A percentile compares a stretch with the other conserved stretches of the same genome.
Evolutionary conservation across 768 basidiomycete genomes (phyloP).

Genomic region (Amanita molliuscula): DNA sequence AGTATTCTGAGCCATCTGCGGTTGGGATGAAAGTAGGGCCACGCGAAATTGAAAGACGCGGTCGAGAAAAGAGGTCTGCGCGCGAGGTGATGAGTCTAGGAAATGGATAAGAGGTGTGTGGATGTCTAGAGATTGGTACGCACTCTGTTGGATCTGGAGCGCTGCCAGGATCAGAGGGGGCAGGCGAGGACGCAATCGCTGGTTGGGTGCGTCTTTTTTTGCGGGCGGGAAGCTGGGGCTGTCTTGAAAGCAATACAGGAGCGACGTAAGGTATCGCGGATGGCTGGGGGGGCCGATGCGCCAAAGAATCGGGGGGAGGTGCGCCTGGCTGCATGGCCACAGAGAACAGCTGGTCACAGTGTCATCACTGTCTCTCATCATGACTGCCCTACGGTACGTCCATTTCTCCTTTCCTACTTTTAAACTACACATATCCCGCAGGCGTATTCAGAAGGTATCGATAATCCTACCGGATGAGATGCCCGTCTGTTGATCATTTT

Average conservation of each 20-base stretch:
- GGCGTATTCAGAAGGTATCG: constrained; percentile 66
- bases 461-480: constrained; percentile 5
- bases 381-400: constrained; percentile 30
- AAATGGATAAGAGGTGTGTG: not conserved
- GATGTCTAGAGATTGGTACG: constrained; percentile 7
- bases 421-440: constrained; percentile 20
- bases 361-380: constrained; percentile 6
- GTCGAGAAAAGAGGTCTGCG: constrained; percentile 59
- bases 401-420: constrained; percentile 1
- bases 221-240: constrained; percentile 22
- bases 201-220: constrained; percentile 52
- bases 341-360: not conserved
- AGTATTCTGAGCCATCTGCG: constrained; percentile 44
- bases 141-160: constrained; percentile 28
- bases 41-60: constrained; percentile 64
- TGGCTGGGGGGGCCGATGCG: not conserved
- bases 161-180: constrained; percentile 42
- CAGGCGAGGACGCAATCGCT: constrained; percentile 41
- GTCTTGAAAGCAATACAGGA: constrained; percentile 1
- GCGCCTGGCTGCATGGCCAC: not conserved
- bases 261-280: not conserved
- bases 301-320: not conserved
- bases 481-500: constrained; percentile 6
- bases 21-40: constrained; percentile 58
- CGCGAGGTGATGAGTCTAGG: constrained; percentile 31